Percentiles rank a stretch among this genome's conserved stretches.
These are phyloP conservation scores for Thermoascus crustaceus DNA, from an alignment of 2,329 filamentous ascomycete species.

Conservation along the genomic window DNA sequence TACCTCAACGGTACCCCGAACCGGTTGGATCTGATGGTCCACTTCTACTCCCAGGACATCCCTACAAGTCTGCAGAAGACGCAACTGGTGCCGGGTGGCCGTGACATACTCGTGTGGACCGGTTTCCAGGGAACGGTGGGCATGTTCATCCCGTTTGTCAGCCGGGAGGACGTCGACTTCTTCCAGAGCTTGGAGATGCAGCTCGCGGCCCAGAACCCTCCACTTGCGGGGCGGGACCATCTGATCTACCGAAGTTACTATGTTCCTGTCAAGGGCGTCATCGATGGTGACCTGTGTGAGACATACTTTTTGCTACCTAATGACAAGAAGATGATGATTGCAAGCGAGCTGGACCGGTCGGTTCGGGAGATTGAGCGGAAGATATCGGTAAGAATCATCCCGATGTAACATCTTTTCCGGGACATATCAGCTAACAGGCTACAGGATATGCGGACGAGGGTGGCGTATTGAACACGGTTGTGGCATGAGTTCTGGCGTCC, in stretches of 20 bases:
- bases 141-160: constrained; percentile 83
- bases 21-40: constrained; percentile 73
- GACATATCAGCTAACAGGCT: constrained; percentile 11
- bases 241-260: constrained; percentile 95
- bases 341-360: constrained; percentile 81
- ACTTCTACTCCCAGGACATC: constrained; percentile 87
- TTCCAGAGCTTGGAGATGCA: constrained; percentile 92
- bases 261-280: constrained; percentile 88
- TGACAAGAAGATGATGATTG: constrained; percentile 93
- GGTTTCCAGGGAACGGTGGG: constrained; percentile 92
- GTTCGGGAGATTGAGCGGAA: constrained; percentile 93
- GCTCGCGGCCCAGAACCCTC: constrained; percentile 75
- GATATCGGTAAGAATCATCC: constrained; percentile 55
- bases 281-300: constrained; percentile 95
- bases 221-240: constrained; percentile 85
- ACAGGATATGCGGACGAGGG: constrained; percentile 50
- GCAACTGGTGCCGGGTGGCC: constrained; percentile 79
- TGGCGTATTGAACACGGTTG: constrained; percentile 41
- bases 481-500: constrained; percentile 5
- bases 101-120: constrained; percentile 86
- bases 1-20: constrained; percentile 88
- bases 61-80: constrained; percentile 86
- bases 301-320: constrained; percentile 73
- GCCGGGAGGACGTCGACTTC: constrained; percentile 91
- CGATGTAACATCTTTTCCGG: neutral